Percentiles rank a stretch among this genome's conserved stretches.
phyloP scores from a whole-genome alignment of 2,329 filamentous ascomycete species.

The Verticillium klebahnii region DNA sequence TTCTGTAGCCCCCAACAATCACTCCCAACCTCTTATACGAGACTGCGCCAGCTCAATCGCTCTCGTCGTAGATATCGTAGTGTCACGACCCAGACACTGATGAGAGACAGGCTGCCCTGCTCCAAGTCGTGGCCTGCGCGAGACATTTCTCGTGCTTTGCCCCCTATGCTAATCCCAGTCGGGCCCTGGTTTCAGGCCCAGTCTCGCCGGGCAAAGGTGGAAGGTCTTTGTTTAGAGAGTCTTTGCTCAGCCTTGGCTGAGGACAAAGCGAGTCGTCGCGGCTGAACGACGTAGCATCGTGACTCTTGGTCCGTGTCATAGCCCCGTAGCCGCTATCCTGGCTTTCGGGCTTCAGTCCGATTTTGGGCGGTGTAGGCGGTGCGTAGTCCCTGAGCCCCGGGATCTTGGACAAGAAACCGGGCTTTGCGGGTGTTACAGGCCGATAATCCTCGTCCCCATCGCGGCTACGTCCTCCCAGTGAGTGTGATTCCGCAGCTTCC shows the following conservation, averaged over 20 bases:
- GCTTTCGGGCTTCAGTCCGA: constrained; percentile 38
- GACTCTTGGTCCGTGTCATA: constrained; percentile 20
- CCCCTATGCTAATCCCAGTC: constrained; percentile 8
- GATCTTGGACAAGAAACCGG: constrained; percentile 21
- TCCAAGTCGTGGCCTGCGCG: not conserved
- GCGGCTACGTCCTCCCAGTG: constrained; percentile 56
- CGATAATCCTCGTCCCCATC: constrained; percentile 35
- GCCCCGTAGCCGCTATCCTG: constrained; percentile 43
- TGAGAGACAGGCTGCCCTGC: too few relatives aligned
- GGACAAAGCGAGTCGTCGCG: constrained; percentile 22
- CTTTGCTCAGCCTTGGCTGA: constrained; percentile 40
- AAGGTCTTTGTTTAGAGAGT: constrained; percentile 56
- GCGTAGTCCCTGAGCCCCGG: constrained; percentile 13
- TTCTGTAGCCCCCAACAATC: not conserved
- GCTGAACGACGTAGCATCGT: not conserved
- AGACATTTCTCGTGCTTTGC: constrained; percentile 15
- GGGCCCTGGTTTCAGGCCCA: constrained; percentile 10
- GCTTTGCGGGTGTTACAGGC: constrained; percentile 38
- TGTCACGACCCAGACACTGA: not conserved
- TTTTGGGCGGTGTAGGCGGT: constrained; percentile 45
- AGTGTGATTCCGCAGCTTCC: constrained; percentile 76
- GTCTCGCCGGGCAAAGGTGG: constrained; percentile 45
- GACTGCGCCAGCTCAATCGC: not conserved
- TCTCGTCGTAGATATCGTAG: not conserved
- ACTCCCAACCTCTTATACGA: not conserved